These are phyloP conservation scores for Tremellales sp. DNA, from an alignment of 1,284 basidiomycete genomes.

Conservation along the genomic window DNA sequence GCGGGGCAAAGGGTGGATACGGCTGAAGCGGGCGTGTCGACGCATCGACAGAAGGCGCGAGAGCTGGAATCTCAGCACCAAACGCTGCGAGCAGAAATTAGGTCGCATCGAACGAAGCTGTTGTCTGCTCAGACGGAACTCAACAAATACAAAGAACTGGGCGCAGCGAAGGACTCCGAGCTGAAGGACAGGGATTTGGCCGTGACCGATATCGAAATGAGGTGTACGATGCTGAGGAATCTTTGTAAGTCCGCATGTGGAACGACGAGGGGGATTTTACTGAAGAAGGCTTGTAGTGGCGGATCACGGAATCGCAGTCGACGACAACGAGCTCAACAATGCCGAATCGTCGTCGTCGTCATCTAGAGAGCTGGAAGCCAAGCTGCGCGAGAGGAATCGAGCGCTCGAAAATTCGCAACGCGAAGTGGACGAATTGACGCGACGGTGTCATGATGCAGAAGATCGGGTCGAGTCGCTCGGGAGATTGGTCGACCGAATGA, in stretches of 20 bases:
- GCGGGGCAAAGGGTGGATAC: constrained; percentile 66
- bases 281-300: constrained; percentile 52
- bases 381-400: constrained; percentile 66
- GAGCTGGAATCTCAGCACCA: constrained; percentile 69
- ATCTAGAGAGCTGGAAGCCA: constrained; percentile 63
- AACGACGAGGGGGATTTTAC: not conserved
- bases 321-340: constrained; percentile 60
- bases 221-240: constrained; percentile 74
- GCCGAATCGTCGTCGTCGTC: constrained; percentile 19
- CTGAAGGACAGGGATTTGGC: constrained; percentile 65
- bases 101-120: constrained; percentile 72
- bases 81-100: constrained; percentile 69
- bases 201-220: constrained; percentile 68
- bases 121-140: constrained; percentile 67
- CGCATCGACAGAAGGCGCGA: constrained; percentile 63
- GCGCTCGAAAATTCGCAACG: constrained; percentile 60
- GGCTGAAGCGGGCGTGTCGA: constrained; percentile 63
- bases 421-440: constrained; percentile 52
- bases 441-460: constrained; percentile 69
- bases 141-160: constrained; percentile 65
- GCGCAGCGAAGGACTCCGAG: constrained; percentile 65
- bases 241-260: constrained; percentile 50
- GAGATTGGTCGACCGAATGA: constrained; percentile 61
- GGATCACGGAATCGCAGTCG: constrained; percentile 77
- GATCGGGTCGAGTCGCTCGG: constrained; percentile 62